phyloP scores from a whole-genome alignment of 2,329 filamentous ascomycete species.

The Colletotrichum gloeosporioides region DNA sequence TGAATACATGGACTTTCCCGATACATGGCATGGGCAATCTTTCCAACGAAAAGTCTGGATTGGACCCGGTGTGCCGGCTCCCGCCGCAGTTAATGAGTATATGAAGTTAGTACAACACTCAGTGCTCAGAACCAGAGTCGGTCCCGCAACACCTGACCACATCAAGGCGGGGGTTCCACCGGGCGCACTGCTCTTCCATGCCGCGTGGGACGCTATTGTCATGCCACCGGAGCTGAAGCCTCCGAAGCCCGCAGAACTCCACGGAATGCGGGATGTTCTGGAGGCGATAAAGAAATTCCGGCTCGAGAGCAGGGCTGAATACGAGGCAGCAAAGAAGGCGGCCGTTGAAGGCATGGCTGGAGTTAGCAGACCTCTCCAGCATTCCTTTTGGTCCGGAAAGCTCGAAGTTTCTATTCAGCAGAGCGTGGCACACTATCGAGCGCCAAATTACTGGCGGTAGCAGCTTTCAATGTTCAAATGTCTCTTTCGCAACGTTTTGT shows the following conservation, averaged over 20 bases:
- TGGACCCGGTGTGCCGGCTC: slow-evolving; percentile 38
- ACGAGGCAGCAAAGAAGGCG: slow-evolving; percentile 24
- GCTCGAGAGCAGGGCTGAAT: slow-evolving; percentile 32
- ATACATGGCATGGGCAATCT: slow-evolving; percentile 32
- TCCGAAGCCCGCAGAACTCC: slow-evolving; percentile 35
- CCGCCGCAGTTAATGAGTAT: slow-evolving; percentile 52
- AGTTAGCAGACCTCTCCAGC: slow-evolving; percentile 23
- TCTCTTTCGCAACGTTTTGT: neutral
- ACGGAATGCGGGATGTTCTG: slow-evolving; percentile 49
- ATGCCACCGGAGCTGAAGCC: slow-evolving; percentile 34
- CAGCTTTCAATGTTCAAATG: neutral
- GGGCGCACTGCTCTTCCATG: slow-evolving; percentile 50
- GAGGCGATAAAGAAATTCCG: slow-evolving; percentile 46
- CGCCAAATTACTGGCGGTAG: slow-evolving; percentile 15
- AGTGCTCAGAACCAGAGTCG: slow-evolving; percentile 40
- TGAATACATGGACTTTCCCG: slow-evolving; percentile 31
- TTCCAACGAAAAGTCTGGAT: slow-evolving; percentile 51
- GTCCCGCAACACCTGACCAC: slow-evolving; percentile 55
- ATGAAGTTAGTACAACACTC: slow-evolving; percentile 46
- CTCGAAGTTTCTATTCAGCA: slow-evolving; percentile 37
- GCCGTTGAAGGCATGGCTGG: slow-evolving; percentile 4
- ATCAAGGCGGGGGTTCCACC: slow-evolving; percentile 54
- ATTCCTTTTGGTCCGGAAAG: slow-evolving; percentile 43
- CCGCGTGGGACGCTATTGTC: slow-evolving; percentile 58
- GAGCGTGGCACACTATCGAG: slow-evolving; percentile 19